Conservation (phyloP, 805 yeast genomes). For the Starmerella floricola region DNA sequence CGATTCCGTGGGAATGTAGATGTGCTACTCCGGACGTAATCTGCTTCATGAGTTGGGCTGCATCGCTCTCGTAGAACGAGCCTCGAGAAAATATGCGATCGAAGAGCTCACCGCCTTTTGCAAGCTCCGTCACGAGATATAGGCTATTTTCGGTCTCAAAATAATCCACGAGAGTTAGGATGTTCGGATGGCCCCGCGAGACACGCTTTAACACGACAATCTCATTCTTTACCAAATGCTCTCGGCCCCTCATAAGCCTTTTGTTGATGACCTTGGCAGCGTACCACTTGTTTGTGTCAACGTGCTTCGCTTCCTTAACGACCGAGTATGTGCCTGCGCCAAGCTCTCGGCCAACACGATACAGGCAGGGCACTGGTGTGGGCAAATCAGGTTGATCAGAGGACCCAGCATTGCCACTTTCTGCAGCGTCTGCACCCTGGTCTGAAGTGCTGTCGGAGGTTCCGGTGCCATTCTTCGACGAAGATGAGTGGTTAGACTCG, state of each 20-base stretch:
- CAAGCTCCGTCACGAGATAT: constrained; percentile 52
- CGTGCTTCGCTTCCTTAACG: constrained; percentile 34
- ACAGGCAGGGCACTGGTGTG: constrained; percentile 19
- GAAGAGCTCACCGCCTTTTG: constrained; percentile 57
- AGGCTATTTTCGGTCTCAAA: constrained; percentile 51
- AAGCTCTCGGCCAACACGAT: constrained; percentile 27
- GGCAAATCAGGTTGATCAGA: not conserved
- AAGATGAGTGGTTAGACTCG: no score
- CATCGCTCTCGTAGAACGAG: constrained; percentile 38
- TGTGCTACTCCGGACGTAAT: constrained; percentile 45
- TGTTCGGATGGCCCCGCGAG: constrained; percentile 40
- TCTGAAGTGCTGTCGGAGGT: not conserved
- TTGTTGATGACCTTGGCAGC: constrained; percentile 47
- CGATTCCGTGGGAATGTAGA: constrained; percentile 46
- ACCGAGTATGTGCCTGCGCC: constrained; percentile 37
- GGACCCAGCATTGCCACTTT: not conserved
- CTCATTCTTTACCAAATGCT: constrained; percentile 48
- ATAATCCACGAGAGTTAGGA: constrained; percentile 52
- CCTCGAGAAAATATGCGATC: constrained; percentile 42
- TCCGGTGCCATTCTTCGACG: no score
- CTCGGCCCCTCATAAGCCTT: constrained; percentile 41
- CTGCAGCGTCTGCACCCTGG: not conserved
- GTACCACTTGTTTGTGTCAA: constrained; percentile 33
- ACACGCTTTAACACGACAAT: constrained; percentile 43
- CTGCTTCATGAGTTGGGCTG: constrained; percentile 38